Conservation (phyloP, 2,329 filamentous ascomycete genomes). For the Diaporthe sp. region DNA sequence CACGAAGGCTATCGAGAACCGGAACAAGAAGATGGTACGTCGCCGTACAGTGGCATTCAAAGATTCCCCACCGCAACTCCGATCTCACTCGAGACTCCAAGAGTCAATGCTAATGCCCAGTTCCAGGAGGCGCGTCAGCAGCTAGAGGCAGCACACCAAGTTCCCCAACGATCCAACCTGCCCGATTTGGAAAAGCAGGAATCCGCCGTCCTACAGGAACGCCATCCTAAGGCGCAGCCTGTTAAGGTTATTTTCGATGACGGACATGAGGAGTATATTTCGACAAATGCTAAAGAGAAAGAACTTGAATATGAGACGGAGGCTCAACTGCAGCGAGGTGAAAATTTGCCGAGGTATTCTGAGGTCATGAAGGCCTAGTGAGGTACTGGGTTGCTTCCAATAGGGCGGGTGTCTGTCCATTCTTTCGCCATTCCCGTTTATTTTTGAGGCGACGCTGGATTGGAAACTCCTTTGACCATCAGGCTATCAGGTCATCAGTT, state of each 20-base stretch:
- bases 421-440: not conserved
- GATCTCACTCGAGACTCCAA: no score
- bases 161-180: not conserved
- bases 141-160: not conserved
- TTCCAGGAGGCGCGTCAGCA: not conserved
- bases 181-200: not conserved
- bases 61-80: not conserved
- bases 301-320: not conserved
- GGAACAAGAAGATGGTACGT: slow-evolving; percentile 17
- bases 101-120: not conserved
- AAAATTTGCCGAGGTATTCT: slow-evolving; percentile 24
- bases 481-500: not conserved
- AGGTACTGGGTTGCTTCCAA: not conserved
- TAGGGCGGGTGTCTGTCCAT: not conserved
- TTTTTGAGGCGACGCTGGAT: not conserved
- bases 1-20: slow-evolving; percentile 10
- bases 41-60: no score
- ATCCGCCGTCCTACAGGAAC: not conserved
- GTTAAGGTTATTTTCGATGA: slow-evolving; percentile 13
- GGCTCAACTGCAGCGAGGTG: not conserved
- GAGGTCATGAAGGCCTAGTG: slow-evolving; percentile 17
- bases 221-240: not conserved
- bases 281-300: not conserved
- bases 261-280: slow-evolving; percentile 9
- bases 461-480: not conserved